Percentiles rank a stretch among this genome's conserved stretches.
Evolutionary conservation across 768 basidiomycete species (phyloP).

Genomic region (Hericium coralloides): DNA sequence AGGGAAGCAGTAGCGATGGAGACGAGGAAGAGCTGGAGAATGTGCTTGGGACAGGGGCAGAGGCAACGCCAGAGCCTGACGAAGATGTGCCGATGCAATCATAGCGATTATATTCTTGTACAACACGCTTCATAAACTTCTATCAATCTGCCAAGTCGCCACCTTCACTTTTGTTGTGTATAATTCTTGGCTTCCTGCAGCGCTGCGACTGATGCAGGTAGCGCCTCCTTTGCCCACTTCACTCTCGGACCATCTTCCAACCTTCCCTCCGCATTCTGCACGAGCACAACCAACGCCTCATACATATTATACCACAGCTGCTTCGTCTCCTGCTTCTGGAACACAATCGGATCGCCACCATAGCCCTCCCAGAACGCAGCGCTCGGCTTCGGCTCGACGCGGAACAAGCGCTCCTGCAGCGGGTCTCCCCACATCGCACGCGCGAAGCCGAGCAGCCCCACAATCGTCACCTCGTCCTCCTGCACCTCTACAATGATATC

Average conservation of each 20-base stretch:
- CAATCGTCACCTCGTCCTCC: constrained; percentile 43
- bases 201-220: constrained; percentile 23
- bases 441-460: constrained; percentile 23
- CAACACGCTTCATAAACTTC: background rate
- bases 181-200: constrained; percentile 46
- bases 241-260: constrained; percentile 18
- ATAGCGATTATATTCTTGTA: background rate
- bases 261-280: constrained; percentile 27
- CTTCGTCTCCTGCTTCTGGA: constrained; percentile 66
- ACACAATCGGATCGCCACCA: constrained; percentile 38
- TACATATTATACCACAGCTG: constrained; percentile 70
- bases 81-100: constrained; percentile 10
- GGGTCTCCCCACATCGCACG: constrained; percentile 74
- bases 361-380: constrained; percentile 56
- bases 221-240: constrained; percentile 31
- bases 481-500: constrained; percentile 34
- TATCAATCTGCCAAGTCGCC: too few relatives aligned
- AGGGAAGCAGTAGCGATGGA: constrained; percentile 6
- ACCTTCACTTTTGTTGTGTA: constrained; percentile 13
- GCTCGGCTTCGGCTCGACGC: constrained; percentile 29
- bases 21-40: constrained; percentile 14
- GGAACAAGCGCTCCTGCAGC: constrained; percentile 57
- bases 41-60: constrained; percentile 11
- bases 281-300: constrained; percentile 42
- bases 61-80: constrained; percentile 8